These are phyloP conservation scores for Entophlyctis luteolus DNA, from an alignment of 192 early-diverging fungal species.

Conservation along the genomic window DNA sequence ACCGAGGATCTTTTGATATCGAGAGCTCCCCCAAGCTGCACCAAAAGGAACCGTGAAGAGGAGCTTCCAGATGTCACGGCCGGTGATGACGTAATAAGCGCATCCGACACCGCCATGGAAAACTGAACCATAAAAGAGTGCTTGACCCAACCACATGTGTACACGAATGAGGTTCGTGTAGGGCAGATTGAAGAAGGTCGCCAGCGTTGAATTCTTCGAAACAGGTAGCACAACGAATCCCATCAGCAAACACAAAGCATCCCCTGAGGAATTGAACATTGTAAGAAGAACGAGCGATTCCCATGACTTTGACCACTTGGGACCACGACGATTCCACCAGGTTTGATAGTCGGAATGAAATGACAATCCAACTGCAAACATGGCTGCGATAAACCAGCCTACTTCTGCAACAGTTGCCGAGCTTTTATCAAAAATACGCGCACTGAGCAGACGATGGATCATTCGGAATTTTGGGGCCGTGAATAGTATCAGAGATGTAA, in stretches of 20 bases:
- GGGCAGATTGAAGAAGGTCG: constrained; percentile 23
- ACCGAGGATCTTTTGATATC: not conserved
- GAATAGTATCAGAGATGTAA: not conserved
- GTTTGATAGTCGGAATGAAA: not conserved
- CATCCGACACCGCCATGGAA: constrained; percentile 2
- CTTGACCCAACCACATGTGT: constrained; percentile 32
- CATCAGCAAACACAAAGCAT: constrained; percentile 8
- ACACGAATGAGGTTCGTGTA: constrained; percentile 5
- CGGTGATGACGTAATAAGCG: not conserved
- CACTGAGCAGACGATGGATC: not conserved
- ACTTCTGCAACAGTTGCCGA: not conserved
- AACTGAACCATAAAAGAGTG: not conserved
- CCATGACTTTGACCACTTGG: not conserved
- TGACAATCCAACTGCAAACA: not conserved
- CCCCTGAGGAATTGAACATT: not conserved
- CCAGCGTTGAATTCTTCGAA: constrained; percentile 21
- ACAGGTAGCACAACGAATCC: constrained; percentile 19
- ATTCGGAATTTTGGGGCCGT: not conserved
- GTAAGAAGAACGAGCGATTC: not conserved
- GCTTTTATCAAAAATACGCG: not conserved
- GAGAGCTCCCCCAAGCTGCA: not conserved
- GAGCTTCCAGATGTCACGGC: not conserved
- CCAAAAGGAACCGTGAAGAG: not conserved
- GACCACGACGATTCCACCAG: not conserved
- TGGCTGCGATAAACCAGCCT: not conserved